phyloP scores from a whole-genome alignment of 2,329 filamentous ascomycete species.

The Arthrobotrys pseudoclavata region DNA sequence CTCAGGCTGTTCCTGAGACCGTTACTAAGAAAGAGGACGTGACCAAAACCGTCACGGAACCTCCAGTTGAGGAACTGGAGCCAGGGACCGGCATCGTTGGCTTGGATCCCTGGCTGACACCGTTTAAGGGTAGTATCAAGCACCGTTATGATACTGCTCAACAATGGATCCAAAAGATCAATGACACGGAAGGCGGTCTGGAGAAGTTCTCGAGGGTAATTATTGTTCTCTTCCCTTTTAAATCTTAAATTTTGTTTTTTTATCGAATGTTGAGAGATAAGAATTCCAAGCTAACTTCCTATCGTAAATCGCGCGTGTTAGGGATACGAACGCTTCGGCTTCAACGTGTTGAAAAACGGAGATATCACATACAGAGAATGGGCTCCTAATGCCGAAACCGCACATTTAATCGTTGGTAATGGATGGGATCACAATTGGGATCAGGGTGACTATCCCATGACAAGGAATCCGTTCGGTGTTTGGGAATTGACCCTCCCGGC shows the following conservation, averaged over 20 bases:
- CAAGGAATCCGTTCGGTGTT: constrained; percentile 84
- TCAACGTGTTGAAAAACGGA: constrained; percentile 83
- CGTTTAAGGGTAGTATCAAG: constrained; percentile 83
- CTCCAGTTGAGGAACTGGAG: constrained; percentile 5
- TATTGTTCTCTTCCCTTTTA: background rate
- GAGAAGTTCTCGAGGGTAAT: constrained; percentile 88
- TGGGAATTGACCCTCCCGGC: constrained; percentile 86
- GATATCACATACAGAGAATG: constrained; percentile 95
- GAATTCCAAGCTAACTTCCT: constrained; percentile 13
- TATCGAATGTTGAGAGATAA: constrained; percentile 1
- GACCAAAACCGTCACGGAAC: constrained; percentile 18
- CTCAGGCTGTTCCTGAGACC: constrained; percentile 11
- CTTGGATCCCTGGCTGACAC: constrained; percentile 89
- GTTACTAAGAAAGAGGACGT: constrained; percentile 12
- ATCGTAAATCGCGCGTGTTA: constrained; percentile 65
- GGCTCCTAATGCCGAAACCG: constrained; percentile 89
- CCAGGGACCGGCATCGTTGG: constrained; percentile 78
- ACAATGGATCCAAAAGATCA: constrained; percentile 86
- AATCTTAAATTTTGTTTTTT: constrained; percentile 5
- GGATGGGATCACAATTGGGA: constrained; percentile 80
- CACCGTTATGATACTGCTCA: constrained; percentile 83
- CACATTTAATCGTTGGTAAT: constrained; percentile 77
- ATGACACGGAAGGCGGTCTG: constrained; percentile 86
- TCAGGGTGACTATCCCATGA: constrained; percentile 85
- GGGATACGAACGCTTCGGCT: constrained; percentile 88